Evolutionary conservation across 306 rosid genomes (phyloP).

Genomic region (Psophocarpus tetragonolobus): DNA sequence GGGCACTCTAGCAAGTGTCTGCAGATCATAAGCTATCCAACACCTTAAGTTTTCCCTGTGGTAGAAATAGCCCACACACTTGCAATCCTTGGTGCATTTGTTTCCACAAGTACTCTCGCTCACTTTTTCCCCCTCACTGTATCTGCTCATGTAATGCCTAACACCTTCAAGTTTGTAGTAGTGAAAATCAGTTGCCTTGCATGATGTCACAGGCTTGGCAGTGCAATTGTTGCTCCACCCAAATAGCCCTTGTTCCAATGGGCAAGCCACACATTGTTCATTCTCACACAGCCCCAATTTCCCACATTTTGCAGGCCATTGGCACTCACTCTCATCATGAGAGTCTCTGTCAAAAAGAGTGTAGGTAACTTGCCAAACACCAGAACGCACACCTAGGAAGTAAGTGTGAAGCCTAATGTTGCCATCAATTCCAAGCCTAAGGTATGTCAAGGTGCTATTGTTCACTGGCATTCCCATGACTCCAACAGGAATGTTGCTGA

Average conservation of each 20-base stretch:
- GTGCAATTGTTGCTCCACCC: conserved; percentile 67
- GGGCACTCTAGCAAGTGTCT: conserved; percentile 48
- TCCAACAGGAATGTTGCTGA: not conserved
- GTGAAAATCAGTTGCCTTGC: conserved; percentile 41
- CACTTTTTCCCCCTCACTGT: conserved; percentile 34
- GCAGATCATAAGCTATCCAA: conserved; percentile 63
- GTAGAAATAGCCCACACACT: conserved; percentile 65
- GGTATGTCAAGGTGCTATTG: conserved; percentile 56
- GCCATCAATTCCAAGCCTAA: conserved; percentile 77
- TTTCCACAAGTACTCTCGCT: conserved; percentile 52
- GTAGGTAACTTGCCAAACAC: conserved; percentile 61
- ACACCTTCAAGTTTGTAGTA: conserved; percentile 63
- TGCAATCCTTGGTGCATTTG: conserved; percentile 55
- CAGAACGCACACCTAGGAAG: conserved; percentile 36
- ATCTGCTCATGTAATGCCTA: conserved; percentile 67
- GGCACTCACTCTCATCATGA: conserved; percentile 53
- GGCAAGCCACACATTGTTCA: conserved; percentile 70
- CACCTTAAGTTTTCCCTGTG: conserved; percentile 48
- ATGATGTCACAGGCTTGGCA: conserved; percentile 41
- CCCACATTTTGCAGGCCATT: conserved; percentile 57
- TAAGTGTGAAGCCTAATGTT: conserved; percentile 62
- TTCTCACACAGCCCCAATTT: conserved; percentile 59
- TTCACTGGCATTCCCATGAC: conserved; percentile 48
- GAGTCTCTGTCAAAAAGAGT: conserved; percentile 54
- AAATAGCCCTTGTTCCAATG: conserved; percentile 45